These are phyloP conservation scores for Plectosphaerella cucumerina DNA, from an alignment of 2,329 filamentous ascomycete species.

Conservation along the genomic window DNA sequence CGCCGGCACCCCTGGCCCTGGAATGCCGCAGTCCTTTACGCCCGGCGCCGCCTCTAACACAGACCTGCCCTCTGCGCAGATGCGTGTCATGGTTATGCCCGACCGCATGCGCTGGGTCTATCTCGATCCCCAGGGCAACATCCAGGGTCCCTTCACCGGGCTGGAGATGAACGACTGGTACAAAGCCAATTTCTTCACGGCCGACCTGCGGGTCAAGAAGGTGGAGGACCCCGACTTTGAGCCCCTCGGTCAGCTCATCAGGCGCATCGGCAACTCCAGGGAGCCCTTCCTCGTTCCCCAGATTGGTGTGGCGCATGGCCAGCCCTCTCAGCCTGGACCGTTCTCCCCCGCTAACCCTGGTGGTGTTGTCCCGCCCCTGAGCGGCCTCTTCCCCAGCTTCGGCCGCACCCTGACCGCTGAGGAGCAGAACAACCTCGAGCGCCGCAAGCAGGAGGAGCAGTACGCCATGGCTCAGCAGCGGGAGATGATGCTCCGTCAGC, in stretches of 20 bases:
- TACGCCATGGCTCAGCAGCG: constrained; percentile 95
- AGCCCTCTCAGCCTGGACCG: constrained; percentile 49
- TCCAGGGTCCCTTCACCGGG: constrained; percentile 92
- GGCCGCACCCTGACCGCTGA: constrained; percentile 94
- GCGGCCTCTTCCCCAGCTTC: constrained; percentile 91
- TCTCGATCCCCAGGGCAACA: constrained; percentile 85
- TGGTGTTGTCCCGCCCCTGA: constrained; percentile 80
- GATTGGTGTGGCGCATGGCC: constrained; percentile 89
- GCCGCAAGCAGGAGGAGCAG: constrained; percentile 96
- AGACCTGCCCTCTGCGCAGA: constrained; percentile 46
- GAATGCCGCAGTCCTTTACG: constrained; percentile 13
- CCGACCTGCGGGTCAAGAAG: constrained; percentile 91
- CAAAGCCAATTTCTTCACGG: constrained; percentile 95
- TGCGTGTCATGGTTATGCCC: constrained; percentile 97
- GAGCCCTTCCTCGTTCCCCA: constrained; percentile 97
- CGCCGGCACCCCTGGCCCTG: constrained; percentile 3
- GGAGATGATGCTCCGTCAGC: constrained; percentile 85
- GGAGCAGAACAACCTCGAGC: constrained; percentile 94
- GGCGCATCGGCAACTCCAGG: constrained; percentile 92
- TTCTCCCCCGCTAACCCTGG: constrained; percentile 48
- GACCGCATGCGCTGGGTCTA: constrained; percentile 99
- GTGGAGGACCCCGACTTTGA: constrained; percentile 92
- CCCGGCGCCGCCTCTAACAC: constrained; percentile 14
- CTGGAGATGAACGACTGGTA: constrained; percentile 99
- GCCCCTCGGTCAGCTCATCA: constrained; percentile 87